phyloP scores from a whole-genome alignment of 73 alveolate species.

The Tetrahymena borealis region DNA sequence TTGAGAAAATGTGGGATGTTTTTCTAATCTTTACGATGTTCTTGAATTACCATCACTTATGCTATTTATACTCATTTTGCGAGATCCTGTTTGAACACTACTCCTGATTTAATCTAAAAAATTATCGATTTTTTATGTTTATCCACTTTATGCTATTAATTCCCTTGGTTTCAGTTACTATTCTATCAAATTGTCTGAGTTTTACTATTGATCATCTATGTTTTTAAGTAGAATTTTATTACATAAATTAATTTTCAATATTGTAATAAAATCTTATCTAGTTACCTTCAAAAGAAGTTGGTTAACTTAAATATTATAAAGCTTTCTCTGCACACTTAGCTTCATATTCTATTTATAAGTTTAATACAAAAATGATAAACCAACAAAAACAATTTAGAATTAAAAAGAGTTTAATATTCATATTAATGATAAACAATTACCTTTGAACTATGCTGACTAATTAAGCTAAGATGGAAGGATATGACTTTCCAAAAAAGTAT shows the following conservation, averaged over 20 bases:
- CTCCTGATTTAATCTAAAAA: background rate
- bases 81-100: background rate
- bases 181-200: background rate
- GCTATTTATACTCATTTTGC: background rate
- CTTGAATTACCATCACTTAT: background rate
- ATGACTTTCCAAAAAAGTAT: background rate
- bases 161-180: background rate
- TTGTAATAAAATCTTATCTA: background rate
- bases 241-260: background rate
- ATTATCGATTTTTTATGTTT: background rate
- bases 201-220: background rate
- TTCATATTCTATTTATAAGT: background rate
- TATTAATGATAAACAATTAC: too few relatives aligned
- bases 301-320: background rate
- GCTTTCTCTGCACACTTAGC: background rate
- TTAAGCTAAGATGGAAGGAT: background rate
- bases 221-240: background rate
- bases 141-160: background rate
- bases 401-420: too few relatives aligned
- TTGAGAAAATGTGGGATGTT: background rate
- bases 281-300: background rate
- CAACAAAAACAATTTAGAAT: too few relatives aligned
- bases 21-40: background rate
- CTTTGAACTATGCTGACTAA: background rate
- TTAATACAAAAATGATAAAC: background rate